These are phyloP conservation scores for Vaccinium corymbosum DNA, from an alignment of 148 eudicot genomes.

Conservation along the genomic window DNA sequence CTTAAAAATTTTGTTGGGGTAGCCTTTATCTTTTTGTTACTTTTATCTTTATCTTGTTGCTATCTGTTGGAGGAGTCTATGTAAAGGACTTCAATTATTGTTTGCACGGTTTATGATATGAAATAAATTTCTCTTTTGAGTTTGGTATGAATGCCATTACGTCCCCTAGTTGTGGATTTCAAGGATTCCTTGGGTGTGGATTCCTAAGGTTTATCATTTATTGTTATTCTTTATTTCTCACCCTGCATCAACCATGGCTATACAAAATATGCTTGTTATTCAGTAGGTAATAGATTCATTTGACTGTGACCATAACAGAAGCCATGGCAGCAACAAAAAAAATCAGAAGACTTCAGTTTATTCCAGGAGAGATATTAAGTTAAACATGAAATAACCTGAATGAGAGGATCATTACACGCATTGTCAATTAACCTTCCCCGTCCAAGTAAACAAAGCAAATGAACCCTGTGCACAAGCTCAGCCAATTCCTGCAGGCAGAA, in stretches of 20 bases:
- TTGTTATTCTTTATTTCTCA: no score
- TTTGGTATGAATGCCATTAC: no score
- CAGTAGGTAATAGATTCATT: no score
- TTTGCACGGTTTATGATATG: no score
- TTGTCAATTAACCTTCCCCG: conserved; percentile 82
- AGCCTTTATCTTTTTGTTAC: no score
- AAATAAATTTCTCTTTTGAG: no score
- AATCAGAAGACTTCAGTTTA: neutral
- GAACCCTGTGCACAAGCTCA: conserved; percentile 83
- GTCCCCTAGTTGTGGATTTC: no score
- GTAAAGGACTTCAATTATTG: neutral
- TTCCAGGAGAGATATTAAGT: neutral
- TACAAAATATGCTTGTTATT: no score
- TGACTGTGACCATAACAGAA: neutral
- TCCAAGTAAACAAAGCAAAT: conserved; percentile 84
- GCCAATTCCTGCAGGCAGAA: conserved; percentile 60
- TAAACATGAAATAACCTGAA: conserved; percentile 53
- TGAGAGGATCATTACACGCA: conserved; percentile 84
- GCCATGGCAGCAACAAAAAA: neutral
- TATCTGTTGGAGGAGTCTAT: neutral
- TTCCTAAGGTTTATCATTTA: no score
- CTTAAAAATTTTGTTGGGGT: neutral
- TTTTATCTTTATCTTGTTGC: neutral
- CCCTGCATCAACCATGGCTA: no score
- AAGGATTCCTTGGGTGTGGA: no score